Percentiles rank a stretch among this genome's conserved stretches.
phyloP scores from a whole-genome alignment of 2,329 filamentous ascomycete species.

The Hortaea werneckii region DNA sequence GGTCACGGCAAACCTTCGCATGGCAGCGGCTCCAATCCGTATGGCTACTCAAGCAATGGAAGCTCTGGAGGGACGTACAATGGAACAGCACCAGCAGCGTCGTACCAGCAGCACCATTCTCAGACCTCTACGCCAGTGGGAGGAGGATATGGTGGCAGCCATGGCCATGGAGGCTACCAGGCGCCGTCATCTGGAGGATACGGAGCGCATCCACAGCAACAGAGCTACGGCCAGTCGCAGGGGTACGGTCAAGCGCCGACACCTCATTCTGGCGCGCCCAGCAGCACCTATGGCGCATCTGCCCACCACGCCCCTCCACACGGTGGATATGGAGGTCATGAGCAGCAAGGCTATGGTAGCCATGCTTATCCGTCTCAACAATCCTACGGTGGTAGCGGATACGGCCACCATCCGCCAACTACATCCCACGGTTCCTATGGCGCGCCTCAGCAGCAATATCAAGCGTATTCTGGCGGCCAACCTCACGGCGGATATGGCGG shows the following conservation, averaged over 20 bases:
- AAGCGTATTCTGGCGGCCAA: conserved; percentile 8
- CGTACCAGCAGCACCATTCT: conserved; percentile 23
- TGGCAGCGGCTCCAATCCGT: conserved; percentile 15
- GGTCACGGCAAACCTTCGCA: conserved; percentile 21
- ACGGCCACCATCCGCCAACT: not conserved
- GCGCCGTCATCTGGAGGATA: conserved; percentile 11
- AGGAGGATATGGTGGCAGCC: conserved; percentile 1
- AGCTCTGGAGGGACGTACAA: conserved; percentile 23
- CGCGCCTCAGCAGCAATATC: conserved; percentile 9
- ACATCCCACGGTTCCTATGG: conserved; percentile 2
- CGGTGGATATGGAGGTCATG: conserved; percentile 1
- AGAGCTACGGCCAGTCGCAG: conserved; percentile 2
- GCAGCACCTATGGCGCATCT: conserved; percentile 6
- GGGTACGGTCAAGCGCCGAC: conserved; percentile 14
- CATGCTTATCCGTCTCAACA: not conserved
- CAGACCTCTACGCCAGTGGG: conserved; percentile 3
- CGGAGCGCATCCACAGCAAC: not conserved
- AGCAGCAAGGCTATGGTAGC: conserved; percentile 13
- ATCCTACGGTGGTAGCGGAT: conserved; percentile 1
- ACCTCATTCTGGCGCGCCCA: conserved; percentile 5
- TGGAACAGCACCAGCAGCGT: conserved; percentile 25
- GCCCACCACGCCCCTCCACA: conserved; percentile 2
- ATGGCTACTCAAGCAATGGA: conserved; percentile 27
- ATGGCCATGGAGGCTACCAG: conserved; percentile 10
- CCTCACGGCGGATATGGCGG: conserved; percentile 11